Base-by-base conservation (phyloP, 2,329 filamentous ascomycete genomes). In the Cercospora berteroae region DNA sequence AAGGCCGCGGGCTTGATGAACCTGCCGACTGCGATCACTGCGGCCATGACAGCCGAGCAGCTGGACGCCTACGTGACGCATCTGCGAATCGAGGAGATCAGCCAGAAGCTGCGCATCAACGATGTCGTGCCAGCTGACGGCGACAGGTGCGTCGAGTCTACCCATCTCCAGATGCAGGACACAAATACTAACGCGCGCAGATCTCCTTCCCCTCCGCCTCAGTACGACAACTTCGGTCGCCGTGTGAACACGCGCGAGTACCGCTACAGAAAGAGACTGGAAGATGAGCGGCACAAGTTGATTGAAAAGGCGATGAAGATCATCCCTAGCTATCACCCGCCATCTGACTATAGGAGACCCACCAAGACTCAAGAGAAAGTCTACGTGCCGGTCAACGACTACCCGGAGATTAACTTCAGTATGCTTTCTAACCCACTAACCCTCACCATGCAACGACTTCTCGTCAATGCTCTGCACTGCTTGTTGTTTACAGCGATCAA, bases 321-420 rank as follows among this genome's bases (percentile, higher is more conserved):
- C 78, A 98, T 99, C 81, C 94, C 95, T 84, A 97, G 97, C 88
- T 99, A 99, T 81, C 93, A 98, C 80, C 95, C 95, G 77, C 95
- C 95, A 67, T 92, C 94, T 86, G 95, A 99, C 81, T 99, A 99
- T 82, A 93, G 95, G 81, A 92, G 95, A 77, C 95, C 95, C 70
- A 98, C 94, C 81, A 99, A 99, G 91, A 99, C 95, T 80, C 95
- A 99, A 84, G 95, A 99, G 87, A 99, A 99, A 87, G 96, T 99
- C 91, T 99, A 99, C 81, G 95, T 99, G 81, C 95, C 95, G 81
- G 95, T 99, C 85, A 99, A 99, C 88, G 95, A 99, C 83, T 99
- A 99, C 82, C 95, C 95, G 87, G 95, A 99, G 83, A 98, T 99
- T 90, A 99, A 99, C 90, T 99, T 99, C 93, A 99, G 95, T 99